Evolutionary conservation across 495 filamentous ascomycete species (phyloP), one percentile per base, ranked within the genome.

Genomic region (Penicillium dipodomyicola): DNA sequence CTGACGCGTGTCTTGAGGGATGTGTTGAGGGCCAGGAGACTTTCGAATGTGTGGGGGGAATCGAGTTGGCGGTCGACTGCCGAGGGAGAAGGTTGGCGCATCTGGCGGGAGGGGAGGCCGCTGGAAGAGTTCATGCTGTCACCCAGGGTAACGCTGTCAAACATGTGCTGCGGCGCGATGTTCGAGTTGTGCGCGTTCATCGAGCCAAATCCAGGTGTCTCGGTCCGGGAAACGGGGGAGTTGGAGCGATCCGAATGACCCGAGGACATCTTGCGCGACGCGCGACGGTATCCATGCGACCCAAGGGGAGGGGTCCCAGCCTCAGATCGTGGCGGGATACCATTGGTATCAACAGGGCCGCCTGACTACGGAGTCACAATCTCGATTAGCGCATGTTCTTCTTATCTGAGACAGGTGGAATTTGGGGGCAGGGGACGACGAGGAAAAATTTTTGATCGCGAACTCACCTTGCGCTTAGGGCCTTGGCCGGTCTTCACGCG

Each of bases 401-500:
- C 65, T 69, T 65, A 67, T 66, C 63, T 57, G 45, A 9, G 33
- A 52, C 14, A 23, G 32, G 15, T 8, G 33, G 30, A 35, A 41
- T n/a, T n/a, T 17, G 40, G 27, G 56, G 48, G 35, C n/a, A 58
- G 47, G 52, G 41, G 45, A 50, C 45, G 4, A 15, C 27, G 10
- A 40, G 40, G 49, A 68, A 67, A 61, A 57, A 69, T 69, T 77
- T 54, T 50, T 23, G 41, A 43, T 43, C 46, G 55, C 44, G 42
- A 30, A 69, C 79, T 70, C 65, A 93, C 92, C 84, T 96, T 97
- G 73, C 92, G 93, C 76, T 93, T 94, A 50, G 86, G 83, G 10
- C 85, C 86, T 63, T 91, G 87, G 6, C 89, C 90, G 44, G 91
- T 94, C 79, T 97, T 97, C 48, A 97, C 92, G 52, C 94, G 86